A percentile compares a stretch with the other conserved stretches of the same genome.
phyloP scores from a whole-genome alignment of 1,284 basidiomycete species.

The Testicularia cyperi region DNA sequence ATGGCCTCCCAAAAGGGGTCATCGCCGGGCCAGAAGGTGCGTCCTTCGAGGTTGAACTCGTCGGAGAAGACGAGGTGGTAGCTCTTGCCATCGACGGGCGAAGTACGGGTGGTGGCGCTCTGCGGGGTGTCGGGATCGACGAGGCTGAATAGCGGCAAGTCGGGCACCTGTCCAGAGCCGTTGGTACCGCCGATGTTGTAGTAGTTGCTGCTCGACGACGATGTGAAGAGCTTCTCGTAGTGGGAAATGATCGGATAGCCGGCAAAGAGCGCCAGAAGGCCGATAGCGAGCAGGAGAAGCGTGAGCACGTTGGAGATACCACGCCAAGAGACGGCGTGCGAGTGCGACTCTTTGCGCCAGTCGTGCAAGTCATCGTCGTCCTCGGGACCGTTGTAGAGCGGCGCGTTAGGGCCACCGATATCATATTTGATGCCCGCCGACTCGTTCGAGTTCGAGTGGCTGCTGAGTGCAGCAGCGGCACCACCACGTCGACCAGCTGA shows the following conservation, averaged over 20 bases:
- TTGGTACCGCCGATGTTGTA: constrained; percentile 70
- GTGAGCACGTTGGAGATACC: constrained; percentile 38
- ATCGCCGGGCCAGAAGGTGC: constrained; percentile 54
- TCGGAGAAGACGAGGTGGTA: constrained; percentile 54
- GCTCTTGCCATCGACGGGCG: constrained; percentile 15
- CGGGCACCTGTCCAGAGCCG: constrained; percentile 51
- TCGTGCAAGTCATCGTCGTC: constrained; percentile 52
- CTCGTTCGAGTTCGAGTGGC: constrained; percentile 2
- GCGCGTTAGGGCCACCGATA: constrained; percentile 6
- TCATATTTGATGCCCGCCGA: constrained; percentile 19
- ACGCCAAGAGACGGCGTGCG: constrained; percentile 25
- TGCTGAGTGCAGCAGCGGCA: background rate
- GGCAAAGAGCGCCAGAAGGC: constrained; percentile 42
- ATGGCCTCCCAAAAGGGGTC: constrained; percentile 52
- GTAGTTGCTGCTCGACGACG: constrained; percentile 12
- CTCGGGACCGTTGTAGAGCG: constrained; percentile 19
- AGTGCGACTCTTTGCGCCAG: constrained; percentile 18
- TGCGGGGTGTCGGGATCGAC: constrained; percentile 45
- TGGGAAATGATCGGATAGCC: constrained; percentile 48
- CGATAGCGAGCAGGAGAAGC: constrained; percentile 24
- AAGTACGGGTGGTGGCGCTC: constrained; percentile 21
- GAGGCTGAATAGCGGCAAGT: constrained; percentile 33
- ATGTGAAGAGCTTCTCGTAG: constrained; percentile 13
- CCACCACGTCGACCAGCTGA: too few relatives aligned
- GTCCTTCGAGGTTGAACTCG: constrained; percentile 48